A percentile compares a stretch with the other conserved stretches of the same genome.
Conservation (phyloP, 805 yeast genomes). For the Suhomyces canberraensis region DNA sequence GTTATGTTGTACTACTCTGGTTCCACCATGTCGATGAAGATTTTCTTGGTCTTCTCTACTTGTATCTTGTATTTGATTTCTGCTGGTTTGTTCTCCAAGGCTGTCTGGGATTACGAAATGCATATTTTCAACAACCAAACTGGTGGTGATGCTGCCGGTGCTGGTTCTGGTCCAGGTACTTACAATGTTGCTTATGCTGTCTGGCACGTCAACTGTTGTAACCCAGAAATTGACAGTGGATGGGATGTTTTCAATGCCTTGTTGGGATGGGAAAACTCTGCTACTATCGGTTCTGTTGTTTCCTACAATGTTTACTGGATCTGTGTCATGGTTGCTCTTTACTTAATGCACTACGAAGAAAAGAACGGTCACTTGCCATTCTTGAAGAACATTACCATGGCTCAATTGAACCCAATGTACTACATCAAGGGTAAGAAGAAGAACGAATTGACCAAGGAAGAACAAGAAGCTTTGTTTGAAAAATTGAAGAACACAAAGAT, state of each 20-base stretch:
- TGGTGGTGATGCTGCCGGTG: slow-evolving; percentile 26
- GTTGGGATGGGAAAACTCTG: slow-evolving; percentile 28
- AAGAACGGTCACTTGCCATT: slow-evolving; percentile 25
- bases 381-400: slow-evolving; percentile 18
- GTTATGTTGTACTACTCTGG: slow-evolving; percentile 21
- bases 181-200: slow-evolving; percentile 21
- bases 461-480: slow-evolving; percentile 51
- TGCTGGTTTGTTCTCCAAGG: slow-evolving; percentile 26
- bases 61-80: slow-evolving; percentile 22
- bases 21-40: slow-evolving; percentile 18
- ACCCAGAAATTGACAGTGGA: slow-evolving; percentile 22
- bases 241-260: slow-evolving; percentile 26
- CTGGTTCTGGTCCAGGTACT: slow-evolving; percentile 26
- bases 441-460: slow-evolving; percentile 49
- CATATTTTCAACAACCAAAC: slow-evolving; percentile 14
- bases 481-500: slow-evolving; percentile 21
- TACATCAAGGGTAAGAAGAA: slow-evolving; percentile 67
- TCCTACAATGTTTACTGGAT: slow-evolving; percentile 27
- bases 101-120: slow-evolving; percentile 21
- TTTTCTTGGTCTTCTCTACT: slow-evolving; percentile 24
- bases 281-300: slow-evolving; percentile 24
- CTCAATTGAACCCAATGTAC: slow-evolving; percentile 68
- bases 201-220: slow-evolving; percentile 29
- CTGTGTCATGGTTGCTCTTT: slow-evolving; percentile 13
- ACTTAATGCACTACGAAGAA: slow-evolving; percentile 22